Evolutionary conservation across 2,329 filamentous ascomycete genomes (phyloP).

Genomic region (Fusarium sp.): DNA sequence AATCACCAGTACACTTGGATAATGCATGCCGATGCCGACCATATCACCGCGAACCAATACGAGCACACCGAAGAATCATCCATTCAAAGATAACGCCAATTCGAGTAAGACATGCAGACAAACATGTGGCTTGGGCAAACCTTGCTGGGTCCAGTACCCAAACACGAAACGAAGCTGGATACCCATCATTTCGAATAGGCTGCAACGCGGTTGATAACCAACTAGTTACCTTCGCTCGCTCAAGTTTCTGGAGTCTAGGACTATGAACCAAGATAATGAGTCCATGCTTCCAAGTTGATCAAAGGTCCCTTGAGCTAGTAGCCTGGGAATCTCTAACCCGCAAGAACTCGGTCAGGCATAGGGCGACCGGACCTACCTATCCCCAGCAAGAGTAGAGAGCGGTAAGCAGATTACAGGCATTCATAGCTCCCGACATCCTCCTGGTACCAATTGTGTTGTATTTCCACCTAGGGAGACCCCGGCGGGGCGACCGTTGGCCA

Average conservation of each 20-base stretch:
- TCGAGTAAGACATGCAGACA: not conserved
- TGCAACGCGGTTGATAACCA: fast-evolving
- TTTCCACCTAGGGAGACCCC: not conserved
- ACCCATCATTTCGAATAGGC: not conserved
- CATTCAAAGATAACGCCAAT: fast-evolving
- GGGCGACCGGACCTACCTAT: too few relatives aligned
- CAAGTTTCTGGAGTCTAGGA: fast-evolving
- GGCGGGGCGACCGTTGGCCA: too few relatives aligned
- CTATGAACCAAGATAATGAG: too few relatives aligned
- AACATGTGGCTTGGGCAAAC: not conserved
- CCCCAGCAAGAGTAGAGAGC: too few relatives aligned
- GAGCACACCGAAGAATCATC: fast-evolving
- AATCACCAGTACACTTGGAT: not conserved
- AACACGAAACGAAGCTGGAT: not conserved
- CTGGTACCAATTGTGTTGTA: not conserved
- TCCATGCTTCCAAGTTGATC: too few relatives aligned
- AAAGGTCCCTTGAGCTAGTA: too few relatives aligned
- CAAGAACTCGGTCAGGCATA: too few relatives aligned
- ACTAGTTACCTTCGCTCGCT: not conserved
- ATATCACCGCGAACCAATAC: too few relatives aligned
- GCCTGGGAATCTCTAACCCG: too few relatives aligned
- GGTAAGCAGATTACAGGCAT: fast-evolving
- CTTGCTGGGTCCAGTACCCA: fast-evolving
- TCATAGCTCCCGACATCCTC: fast-evolving
- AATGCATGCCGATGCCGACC: too few relatives aligned